Evolutionary conservation across 768 basidiomycete genomes (phyloP), one percentile per base, ranked within the genome.

Genomic region (Mrakia hoshinonis): DNA sequence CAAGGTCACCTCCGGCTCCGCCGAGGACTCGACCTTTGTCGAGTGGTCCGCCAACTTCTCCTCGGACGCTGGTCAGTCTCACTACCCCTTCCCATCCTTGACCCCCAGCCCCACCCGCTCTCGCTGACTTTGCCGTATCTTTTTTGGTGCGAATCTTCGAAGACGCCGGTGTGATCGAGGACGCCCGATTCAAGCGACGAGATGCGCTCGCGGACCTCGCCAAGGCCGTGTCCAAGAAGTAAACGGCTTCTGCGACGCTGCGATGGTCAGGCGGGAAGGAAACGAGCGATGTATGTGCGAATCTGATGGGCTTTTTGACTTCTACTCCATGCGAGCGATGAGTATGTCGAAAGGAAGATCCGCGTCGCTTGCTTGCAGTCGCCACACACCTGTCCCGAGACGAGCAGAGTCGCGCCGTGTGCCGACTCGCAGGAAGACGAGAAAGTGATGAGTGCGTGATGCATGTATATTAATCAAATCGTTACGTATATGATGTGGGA

Each of bases 201-300:
- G 78, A 79, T 65, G 77, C 75, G 7, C 74, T 79, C 38, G 74
- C 74, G 26, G 78, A 78, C 69, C 74, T 79, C 48, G 77, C 76
- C 31, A 77, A 77, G 68, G 75, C 74, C 64, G 75, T 69, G 47
- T 61, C 72, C 54, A 75, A 72, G 70, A 69, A 70, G 10, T 61
- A 61, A 20, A 39, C 29, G 26, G 31, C 10, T 15, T 43, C 43
- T 43, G 43, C 7, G 15, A 43, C 43, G 15, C 43, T 43, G 43
- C 43, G 7, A 43, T 43, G 7, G 43, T 43, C 43, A 15, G 43
- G 15, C 43, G 43, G 7, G 6, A 43, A 43, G 43, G 43, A 43
- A 43, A 15, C 7, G 15, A 43, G 43, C 15, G 43, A 43, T 43
- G 43, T 43, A 15, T 43, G 43, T 43, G 43, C 43, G 43, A 43